Evolutionary conservation across 1,139 yeast genomes (phyloP).

Genomic region (Nakaseomyces delphensis): DNA sequence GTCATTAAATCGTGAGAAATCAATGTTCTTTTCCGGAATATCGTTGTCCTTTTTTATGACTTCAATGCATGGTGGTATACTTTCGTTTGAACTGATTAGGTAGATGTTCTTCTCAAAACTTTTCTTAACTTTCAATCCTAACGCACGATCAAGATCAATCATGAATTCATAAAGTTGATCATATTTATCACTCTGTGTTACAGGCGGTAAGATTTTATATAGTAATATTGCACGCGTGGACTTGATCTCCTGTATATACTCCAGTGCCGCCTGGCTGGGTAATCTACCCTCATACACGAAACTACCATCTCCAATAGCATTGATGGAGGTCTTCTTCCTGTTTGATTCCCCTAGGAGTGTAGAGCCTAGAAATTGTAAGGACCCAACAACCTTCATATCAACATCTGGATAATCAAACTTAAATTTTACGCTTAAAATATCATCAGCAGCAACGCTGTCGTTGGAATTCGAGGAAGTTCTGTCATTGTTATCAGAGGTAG

Average conservation of each 20-base stretch:
- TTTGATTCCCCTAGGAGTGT: conserved; percentile 4
- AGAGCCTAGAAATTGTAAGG: conserved; percentile 8
- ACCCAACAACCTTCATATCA: conserved; percentile 2
- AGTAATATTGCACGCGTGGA: conserved; percentile 17
- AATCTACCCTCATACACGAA: conserved; percentile 23
- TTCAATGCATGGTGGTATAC: conserved; percentile 9
- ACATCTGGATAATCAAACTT: conserved; percentile 2
- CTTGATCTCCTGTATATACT: conserved; percentile 20
- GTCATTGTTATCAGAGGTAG: not conserved
- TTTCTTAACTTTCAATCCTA: conserved; percentile 19
- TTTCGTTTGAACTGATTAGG: conserved; percentile 16
- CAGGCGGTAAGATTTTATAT: conserved; percentile 15
- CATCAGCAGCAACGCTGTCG: not conserved
- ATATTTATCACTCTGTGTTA: conserved; percentile 10
- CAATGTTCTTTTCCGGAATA: not conserved
- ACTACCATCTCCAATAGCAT: conserved; percentile 20
- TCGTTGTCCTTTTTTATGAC: not conserved
- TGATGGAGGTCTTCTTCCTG: conserved; percentile 8
- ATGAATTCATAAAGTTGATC: conserved; percentile 16
- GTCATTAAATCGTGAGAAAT: conserved; percentile 9
- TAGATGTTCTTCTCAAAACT: conserved; percentile 22
- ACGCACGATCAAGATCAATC: conserved; percentile 15
- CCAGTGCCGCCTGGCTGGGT: conserved; percentile 18
- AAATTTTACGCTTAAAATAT: not conserved
- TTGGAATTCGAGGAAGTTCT: not conserved